Evolutionary conservation across 192 early-diverging fungal genomes (phyloP), one percentile per base, ranked within the genome.

Genomic region (Haplosporangium gracile): DNA sequence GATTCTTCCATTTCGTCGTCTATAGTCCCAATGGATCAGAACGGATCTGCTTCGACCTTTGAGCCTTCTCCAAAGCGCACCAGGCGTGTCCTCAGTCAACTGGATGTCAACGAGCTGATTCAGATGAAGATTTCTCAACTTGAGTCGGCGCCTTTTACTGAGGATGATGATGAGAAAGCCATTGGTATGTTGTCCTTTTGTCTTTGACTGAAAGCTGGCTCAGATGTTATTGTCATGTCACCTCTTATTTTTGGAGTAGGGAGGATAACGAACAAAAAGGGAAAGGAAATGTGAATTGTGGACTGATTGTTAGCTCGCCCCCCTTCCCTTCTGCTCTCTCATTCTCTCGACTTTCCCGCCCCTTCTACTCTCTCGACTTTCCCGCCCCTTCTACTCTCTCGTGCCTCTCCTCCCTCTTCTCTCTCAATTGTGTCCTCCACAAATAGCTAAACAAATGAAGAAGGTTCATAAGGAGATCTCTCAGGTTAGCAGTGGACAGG

Each of bases 131-230:
- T 92, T 32, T 83, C 85, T 13, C 91, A 92, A 65, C 88, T 92
- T n/a, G 90, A 92, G 72, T 89, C 81, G 13, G 89, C 91, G 57
- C 75, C 89, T 29, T 42, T 70, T 32, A 49, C 74, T n/a, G 88
- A 93, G 57, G 93, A 93, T 22, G 93, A 93, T 69, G 93, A 93
- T 39, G 93, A 93, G 63, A 89, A 90, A 49, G 88, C 85, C 0
- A 87, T 93, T 38, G 92, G 93, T 93, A 83, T 24, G 81, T 65
- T 65, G 13, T 26, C 29, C 11, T 63, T 24, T n/a, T 45, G 20
- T 24, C 18, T 73, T 53, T 38, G 13, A 34, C 9, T 29, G 60
- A 65, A 29, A 65, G n/a, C 1, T 29, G 16, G 55, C 8, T 57
- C 3, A 7, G 55, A 51, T 87, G 32, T 38, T 70, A 22, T 47